Conservation (phyloP, 2,329 filamentous ascomycete species). For the Dothideomycetes sp. region DNA sequence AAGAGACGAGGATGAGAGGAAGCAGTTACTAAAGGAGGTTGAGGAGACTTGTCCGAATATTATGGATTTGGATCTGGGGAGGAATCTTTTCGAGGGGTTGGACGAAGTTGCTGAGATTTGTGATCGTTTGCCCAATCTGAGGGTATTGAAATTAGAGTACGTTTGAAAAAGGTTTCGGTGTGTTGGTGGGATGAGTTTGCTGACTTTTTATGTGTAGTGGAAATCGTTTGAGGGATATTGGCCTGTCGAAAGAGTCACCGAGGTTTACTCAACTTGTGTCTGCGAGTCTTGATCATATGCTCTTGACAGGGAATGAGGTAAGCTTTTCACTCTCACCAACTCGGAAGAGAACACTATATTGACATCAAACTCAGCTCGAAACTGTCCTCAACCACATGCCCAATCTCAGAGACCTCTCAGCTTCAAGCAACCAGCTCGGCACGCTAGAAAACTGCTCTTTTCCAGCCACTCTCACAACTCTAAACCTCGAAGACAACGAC, state of each 20-base stretch:
- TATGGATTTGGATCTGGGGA: conserved; percentile 71
- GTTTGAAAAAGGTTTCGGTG: conserved; percentile 21
- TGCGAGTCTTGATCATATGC: conserved; percentile 36
- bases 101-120: conserved; percentile 63
- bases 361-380: conserved; percentile 12
- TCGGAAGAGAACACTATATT: background rate
- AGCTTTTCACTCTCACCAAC: background rate
- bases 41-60: conserved; percentile 46
- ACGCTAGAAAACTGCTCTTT: conserved; percentile 31
- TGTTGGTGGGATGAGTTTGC: background rate
- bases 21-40: conserved; percentile 50
- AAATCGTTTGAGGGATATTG: conserved; percentile 52
- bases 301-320: conserved; percentile 31
- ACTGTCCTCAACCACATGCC: conserved; percentile 43
- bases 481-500: conserved; percentile 65
- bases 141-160: conserved; percentile 62
- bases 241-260: no score
- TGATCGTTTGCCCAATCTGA: conserved; percentile 56
- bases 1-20: no score
- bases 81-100: conserved; percentile 67
- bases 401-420: conserved; percentile 44
- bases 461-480: conserved; percentile 46
- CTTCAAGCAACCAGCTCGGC: conserved; percentile 30
- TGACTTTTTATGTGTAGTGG: conserved; percentile 47
- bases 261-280: background rate